Evolutionary conservation across 495 filamentous ascomycete species (phyloP).

Genomic region (Sporormia fimetaria): DNA sequence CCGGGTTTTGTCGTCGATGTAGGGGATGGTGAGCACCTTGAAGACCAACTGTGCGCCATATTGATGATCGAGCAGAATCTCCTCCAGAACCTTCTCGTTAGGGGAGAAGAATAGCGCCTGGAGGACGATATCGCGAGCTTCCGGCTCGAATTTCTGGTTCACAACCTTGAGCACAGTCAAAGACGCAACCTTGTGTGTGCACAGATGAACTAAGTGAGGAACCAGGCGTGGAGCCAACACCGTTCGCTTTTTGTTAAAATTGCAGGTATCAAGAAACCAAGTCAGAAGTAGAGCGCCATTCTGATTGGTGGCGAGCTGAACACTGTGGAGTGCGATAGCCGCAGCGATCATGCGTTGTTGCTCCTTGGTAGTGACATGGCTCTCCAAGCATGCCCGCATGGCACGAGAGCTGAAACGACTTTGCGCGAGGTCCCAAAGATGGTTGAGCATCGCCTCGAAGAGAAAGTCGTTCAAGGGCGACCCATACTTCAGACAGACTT

Average conservation of each 20-base stretch:
- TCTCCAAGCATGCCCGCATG: conserved; percentile 94
- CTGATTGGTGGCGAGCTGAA: conserved; percentile 90
- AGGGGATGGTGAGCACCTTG: conserved; percentile 94
- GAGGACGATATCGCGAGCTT: conserved; percentile 84
- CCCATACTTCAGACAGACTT: conserved; percentile 87
- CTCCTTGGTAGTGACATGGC: conserved; percentile 86
- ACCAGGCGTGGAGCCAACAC: conserved; percentile 88
- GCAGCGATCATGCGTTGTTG: conserved; percentile 93
- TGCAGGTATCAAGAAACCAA: conserved; percentile 98
- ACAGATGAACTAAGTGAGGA: conserved; percentile 91
- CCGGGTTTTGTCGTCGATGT: conserved; percentile 88
- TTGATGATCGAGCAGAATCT: conserved; percentile 79
- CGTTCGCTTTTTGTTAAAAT: conserved; percentile 79
- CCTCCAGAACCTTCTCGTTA: conserved; percentile 76
- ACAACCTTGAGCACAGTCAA: conserved; percentile 96
- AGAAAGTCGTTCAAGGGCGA: conserved; percentile 88
- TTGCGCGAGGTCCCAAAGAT: conserved; percentile 89
- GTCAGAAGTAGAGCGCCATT: conserved; percentile 91
- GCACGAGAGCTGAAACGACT: conserved; percentile 89
- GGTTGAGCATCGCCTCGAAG: conserved; percentile 91
- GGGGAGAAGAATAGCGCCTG: conserved; percentile 90
- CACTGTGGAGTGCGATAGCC: conserved; percentile 88
- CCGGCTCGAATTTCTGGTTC: conserved; percentile 90
- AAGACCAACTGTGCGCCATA: conserved; percentile 95
- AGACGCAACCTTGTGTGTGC: conserved; percentile 98